phyloP scores from a whole-genome alignment of 1,139 yeast species.

The Kodamaea sp. region DNA sequence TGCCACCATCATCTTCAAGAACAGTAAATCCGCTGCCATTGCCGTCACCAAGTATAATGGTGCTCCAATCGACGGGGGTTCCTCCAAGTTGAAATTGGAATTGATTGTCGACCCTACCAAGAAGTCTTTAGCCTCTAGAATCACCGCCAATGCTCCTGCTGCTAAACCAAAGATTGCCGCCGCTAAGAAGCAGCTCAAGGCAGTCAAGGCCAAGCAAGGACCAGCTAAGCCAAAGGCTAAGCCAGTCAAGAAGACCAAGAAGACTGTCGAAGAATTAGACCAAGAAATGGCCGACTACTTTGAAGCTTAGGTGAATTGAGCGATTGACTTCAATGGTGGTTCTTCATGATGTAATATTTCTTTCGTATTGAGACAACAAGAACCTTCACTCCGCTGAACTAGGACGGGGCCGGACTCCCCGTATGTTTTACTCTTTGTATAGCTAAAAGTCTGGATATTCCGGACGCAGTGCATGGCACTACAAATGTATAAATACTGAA shows the following conservation, averaged over 20 bases:
- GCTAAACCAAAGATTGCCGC: constrained; percentile 25
- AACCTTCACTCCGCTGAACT: background rate
- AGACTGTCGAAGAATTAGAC: constrained; percentile 87
- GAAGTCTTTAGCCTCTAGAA: constrained; percentile 74
- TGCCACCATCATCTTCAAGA: constrained; percentile 81
- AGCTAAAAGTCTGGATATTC: background rate
- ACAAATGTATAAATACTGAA: too few relatives aligned
- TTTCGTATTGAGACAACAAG: too few relatives aligned
- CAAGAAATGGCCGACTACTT: constrained; percentile 92
- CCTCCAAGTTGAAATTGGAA: constrained; percentile 76
- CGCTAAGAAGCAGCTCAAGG: constrained; percentile 22
- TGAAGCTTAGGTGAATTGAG: constrained; percentile 19
- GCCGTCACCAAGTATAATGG: constrained; percentile 89
- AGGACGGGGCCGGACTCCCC: background rate
- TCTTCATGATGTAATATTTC: too few relatives aligned
- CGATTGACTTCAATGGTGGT: background rate
- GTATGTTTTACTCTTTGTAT: constrained; percentile 1
- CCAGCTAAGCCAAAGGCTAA: constrained; percentile 25
- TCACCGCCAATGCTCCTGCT: constrained; percentile 47
- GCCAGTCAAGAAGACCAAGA: constrained; percentile 52
- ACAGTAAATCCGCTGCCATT: constrained; percentile 60
- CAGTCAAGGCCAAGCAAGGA: constrained; percentile 20
- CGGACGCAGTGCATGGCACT: too few relatives aligned
- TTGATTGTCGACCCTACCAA: constrained; percentile 82
- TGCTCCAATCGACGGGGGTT: constrained; percentile 91